Conservation (phyloP, 106 monocot genomes). For the Dendrobium catenatum region DNA sequence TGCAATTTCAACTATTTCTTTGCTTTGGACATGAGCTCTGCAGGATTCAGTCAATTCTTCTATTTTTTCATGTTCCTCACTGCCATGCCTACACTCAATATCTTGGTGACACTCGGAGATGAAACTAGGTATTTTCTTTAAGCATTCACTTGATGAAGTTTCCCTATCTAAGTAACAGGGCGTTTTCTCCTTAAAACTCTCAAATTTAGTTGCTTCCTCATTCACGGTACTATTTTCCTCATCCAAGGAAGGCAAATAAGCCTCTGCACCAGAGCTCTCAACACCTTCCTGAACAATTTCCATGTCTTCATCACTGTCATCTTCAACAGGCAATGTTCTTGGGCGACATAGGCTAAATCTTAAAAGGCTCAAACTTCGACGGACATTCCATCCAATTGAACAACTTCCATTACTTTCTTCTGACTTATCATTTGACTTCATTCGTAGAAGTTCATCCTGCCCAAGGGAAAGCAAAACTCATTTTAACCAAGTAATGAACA, state of each 20-base stretch:
- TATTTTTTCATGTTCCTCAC: no score
- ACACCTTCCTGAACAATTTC: slow-evolving; percentile 76
- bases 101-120: no score
- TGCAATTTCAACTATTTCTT: no score
- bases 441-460: slow-evolving; percentile 69
- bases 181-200: slow-evolving; percentile 2
- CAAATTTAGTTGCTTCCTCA: neutral
- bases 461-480: no score
- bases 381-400: slow-evolving; percentile 71
- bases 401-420: slow-evolving; percentile 25
- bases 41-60: no score
- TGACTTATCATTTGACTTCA: slow-evolving; percentile 53
- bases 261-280: slow-evolving; percentile 32
- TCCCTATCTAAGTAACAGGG: neutral
- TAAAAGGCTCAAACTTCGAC: slow-evolving; percentile 63
- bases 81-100: no score
- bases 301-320: slow-evolving; percentile 86
- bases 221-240: neutral
- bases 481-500: no score
- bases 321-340: slow-evolving; percentile 24
- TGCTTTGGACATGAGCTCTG: no score
- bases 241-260: slow-evolving; percentile 11
- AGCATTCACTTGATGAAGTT: neutral
- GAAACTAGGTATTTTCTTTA: no score
- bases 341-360: slow-evolving; percentile 60